Percentiles rank a stretch among this genome's conserved stretches.
Conservation (phyloP, 2,329 filamentous ascomycete species). For the Seiridium cupressi region DNA sequence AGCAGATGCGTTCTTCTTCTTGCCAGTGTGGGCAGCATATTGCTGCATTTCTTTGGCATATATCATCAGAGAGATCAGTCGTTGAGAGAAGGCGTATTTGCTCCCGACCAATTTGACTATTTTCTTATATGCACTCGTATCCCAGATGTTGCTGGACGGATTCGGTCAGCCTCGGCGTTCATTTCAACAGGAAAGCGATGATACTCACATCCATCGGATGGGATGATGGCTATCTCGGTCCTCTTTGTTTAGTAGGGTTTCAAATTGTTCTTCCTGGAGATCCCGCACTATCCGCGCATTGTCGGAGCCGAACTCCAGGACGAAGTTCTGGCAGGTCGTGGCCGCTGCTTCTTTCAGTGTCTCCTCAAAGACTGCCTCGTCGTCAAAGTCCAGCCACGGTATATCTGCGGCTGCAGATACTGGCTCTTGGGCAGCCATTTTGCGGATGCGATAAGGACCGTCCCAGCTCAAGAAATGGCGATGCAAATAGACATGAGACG, state of each 20-base stretch:
- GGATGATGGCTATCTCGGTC: slow-evolving; percentile 37
- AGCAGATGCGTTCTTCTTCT: slow-evolving; percentile 5
- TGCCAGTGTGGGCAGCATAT: neutral
- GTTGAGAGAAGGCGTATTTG: slow-evolving; percentile 66
- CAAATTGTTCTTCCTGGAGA: slow-evolving; percentile 41
- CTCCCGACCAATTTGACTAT: slow-evolving; percentile 54
- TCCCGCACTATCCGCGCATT: slow-evolving; percentile 56
- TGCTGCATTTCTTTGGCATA: slow-evolving; percentile 28
- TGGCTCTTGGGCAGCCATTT: neutral
- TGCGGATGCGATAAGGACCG: neutral
- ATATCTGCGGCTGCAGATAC: slow-evolving; percentile 8
- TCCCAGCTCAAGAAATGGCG: no score
- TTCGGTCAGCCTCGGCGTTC: neutral
- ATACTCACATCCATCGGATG: slow-evolving; percentile 68
- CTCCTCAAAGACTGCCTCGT: slow-evolving; percentile 39
- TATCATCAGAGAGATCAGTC: slow-evolving; percentile 62
- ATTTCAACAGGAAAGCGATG: neutral
- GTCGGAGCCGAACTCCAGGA: slow-evolving; percentile 61
- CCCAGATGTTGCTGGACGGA: slow-evolving; percentile 63
- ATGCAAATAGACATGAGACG: no score
- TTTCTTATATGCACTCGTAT: slow-evolving; percentile 58
- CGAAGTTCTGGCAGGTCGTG: slow-evolving; percentile 53
- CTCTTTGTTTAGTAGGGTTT: slow-evolving; percentile 8
- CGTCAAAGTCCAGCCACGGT: slow-evolving; percentile 53
- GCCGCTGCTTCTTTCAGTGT: slow-evolving; percentile 39